These are phyloP conservation scores for Rhododendron ferrugineum DNA, from an alignment of 148 eudicot genomes.

Conservation along the genomic window DNA sequence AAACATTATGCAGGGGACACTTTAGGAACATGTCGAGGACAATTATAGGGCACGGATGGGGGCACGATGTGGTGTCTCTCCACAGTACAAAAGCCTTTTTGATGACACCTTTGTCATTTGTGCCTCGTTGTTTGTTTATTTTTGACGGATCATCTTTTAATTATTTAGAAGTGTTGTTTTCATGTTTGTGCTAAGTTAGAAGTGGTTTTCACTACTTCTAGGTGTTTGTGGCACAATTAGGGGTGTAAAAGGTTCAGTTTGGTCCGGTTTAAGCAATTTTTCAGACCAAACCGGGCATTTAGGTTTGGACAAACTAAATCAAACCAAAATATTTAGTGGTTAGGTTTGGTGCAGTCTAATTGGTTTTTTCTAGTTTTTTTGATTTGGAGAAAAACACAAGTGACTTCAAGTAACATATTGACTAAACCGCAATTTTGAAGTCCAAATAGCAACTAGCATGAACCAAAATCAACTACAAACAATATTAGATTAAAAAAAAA, in stretches of 20 bases:
- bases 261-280: background rate
- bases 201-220: background rate
- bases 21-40: background rate
- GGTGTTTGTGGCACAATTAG: background rate
- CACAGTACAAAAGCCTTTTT: background rate
- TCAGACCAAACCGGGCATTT: background rate
- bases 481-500: background rate
- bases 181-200: background rate
- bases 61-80: background rate
- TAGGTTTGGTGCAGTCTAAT: background rate
- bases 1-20: background rate
- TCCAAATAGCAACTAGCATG: background rate
- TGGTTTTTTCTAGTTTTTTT: background rate
- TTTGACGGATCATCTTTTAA: background rate
- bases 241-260: background rate
- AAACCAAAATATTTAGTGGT: background rate
- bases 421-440: background rate
- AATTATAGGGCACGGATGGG: background rate
- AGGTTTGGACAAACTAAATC: background rate
- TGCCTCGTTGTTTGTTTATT: background rate
- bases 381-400: background rate
- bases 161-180: background rate
- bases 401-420: background rate
- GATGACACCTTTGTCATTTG: background rate
- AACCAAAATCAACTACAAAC: background rate